These are phyloP conservation scores for Neoboletus magnificus DNA, from an alignment of 768 basidiomycete genomes.

Conservation along the genomic window DNA sequence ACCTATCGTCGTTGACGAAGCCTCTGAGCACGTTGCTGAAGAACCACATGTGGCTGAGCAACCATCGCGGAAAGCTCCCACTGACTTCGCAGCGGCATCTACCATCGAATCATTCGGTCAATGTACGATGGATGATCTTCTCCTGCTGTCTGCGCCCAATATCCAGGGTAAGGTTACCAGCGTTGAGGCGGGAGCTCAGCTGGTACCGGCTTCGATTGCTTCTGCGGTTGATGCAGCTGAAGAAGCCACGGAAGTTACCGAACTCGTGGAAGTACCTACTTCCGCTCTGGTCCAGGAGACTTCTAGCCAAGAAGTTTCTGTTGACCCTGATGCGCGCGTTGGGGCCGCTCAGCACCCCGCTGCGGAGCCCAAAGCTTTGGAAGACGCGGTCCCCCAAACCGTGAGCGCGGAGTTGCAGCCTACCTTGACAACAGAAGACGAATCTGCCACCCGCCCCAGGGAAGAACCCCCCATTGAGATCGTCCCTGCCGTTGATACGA, in stretches of 20 bases:
- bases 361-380: neutral
- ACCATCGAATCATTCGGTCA: constrained; percentile 2
- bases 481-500: neutral
- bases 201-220: neutral
- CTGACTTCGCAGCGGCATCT: constrained; percentile 4
- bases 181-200: constrained; percentile 13
- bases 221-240: constrained; percentile 1
- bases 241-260: constrained; percentile 12
- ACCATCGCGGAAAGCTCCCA: constrained; percentile 3
- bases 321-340: neutral
- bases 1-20: neutral
- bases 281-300: constrained; percentile 16
- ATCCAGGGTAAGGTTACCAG: neutral
- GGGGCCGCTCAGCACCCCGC: neutral
- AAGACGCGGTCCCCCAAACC: neutral
- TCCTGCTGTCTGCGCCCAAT: neutral
- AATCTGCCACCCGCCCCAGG: neutral
- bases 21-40: neutral
- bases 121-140: constrained; percentile 4
- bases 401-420: constrained; percentile 6
- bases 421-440: neutral
- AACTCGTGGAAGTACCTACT: constrained; percentile 7
- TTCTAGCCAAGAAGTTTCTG: constrained; percentile 4
- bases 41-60: constrained; percentile 3
- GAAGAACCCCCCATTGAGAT: neutral